Base-by-base conservation (phyloP, 176 grass and related monocot genomes). In the Chrysopogon serrulatus region DNA sequence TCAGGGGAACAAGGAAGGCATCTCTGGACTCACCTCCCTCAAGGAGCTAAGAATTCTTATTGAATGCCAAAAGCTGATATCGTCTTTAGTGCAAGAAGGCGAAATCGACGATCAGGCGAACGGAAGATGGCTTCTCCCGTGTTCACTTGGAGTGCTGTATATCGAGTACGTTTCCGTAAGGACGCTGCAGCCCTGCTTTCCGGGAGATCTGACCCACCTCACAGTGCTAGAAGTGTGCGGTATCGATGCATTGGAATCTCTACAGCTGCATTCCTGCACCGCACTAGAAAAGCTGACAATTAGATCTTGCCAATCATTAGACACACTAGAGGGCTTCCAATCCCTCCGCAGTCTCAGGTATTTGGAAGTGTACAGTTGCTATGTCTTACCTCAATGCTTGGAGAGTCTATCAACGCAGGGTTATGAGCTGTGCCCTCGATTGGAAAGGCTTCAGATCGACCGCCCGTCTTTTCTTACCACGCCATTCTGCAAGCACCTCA, bases 41-140 rank as follows among this genome's bases (percentile, higher is more conserved):
- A 1, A 56, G 68, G 0, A 42, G 33, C 16, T 86, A 32, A 0
- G 0, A 0, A 33, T 66, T 53, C 0, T 66, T 53, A 0, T 0
- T 5, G 0, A 0, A 0, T 65, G 57, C 56, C 7, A 10, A 0
- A 0, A 8, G 10, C 18, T 54, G 7, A 0, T 79, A 17, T 8
- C 4, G 0, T 41, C 17, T 39, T 40, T 34, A n/a, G 68, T 54
- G 36, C 9, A 35, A 60, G 44, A 13, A 5, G 64, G 26, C 0
- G 35, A 39, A 78, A 66, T 4, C 5, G 4, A 41, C 11, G 2
- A 76, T 4, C 0, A 2, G 2, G 3, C 14, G 0, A 77, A 71
- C 14, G 9, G 31, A 33, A 65, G n/a, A 65, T 86, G 32, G 12
- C 2, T 66, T 33, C 81, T 84, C 15, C 82, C 82, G 9, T 23